Evolutionary conservation across 2,329 filamentous ascomycete genomes (phyloP).

Genomic region (Botrytis tulipae): DNA sequence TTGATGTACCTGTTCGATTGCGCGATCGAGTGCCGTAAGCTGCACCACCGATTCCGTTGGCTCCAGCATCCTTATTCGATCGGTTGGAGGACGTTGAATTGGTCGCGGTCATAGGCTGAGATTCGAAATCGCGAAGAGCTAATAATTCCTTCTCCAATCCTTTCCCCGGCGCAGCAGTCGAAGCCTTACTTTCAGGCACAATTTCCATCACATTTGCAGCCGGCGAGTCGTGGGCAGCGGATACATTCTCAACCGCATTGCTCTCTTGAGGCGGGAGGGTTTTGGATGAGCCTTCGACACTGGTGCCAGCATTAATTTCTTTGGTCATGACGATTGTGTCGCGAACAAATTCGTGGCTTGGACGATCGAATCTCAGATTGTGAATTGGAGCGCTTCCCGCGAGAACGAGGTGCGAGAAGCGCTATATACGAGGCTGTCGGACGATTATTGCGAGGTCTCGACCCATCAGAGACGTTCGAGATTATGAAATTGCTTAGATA

Average conservation of each 20-base stretch:
- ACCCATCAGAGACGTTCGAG: slow-evolving; percentile 36
- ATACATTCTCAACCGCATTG: slow-evolving; percentile 22
- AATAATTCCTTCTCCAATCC: slow-evolving; percentile 22
- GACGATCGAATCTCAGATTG: slow-evolving; percentile 11
- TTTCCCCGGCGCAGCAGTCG: slow-evolving; percentile 23
- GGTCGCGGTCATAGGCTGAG: slow-evolving; percentile 50
- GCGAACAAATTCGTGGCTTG: slow-evolving; percentile 13
- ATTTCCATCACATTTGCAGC: slow-evolving; percentile 21
- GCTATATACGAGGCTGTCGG: slow-evolving; percentile 37
- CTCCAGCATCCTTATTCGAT: slow-evolving; percentile 48
- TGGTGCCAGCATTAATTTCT: slow-evolving; percentile 33
- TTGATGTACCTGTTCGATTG: slow-evolving; percentile 75
- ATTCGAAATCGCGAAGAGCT: slow-evolving; percentile 32
- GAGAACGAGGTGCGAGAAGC: slow-evolving; percentile 37
- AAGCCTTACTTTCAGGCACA: slow-evolving; percentile 14
- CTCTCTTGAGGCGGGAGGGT: slow-evolving; percentile 27
- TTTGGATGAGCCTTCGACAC: slow-evolving; percentile 29
- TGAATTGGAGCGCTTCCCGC: slow-evolving; percentile 37
- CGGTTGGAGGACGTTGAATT: slow-evolving; percentile 47
- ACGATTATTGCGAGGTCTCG: slow-evolving; percentile 29
- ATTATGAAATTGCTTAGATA: background rate
- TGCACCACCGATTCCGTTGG: slow-evolving; percentile 23
- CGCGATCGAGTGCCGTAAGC: slow-evolving; percentile 90
- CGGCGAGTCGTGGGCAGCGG: slow-evolving; percentile 23
- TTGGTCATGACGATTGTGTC: slow-evolving; percentile 34